Evolutionary conservation across 306 rosid species (phyloP).

Genomic region (Vachellia pachyceras): DNA sequence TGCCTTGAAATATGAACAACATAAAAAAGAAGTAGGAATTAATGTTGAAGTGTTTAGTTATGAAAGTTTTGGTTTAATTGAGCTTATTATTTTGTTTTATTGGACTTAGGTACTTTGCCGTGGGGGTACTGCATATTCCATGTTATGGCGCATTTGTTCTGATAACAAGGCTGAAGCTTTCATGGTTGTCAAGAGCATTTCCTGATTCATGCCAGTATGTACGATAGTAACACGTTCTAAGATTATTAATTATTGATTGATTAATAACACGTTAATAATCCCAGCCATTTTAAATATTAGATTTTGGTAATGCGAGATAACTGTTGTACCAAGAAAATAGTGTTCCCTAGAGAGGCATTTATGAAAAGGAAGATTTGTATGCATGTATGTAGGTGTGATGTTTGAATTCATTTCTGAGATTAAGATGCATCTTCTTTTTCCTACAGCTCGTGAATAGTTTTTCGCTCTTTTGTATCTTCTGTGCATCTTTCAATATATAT

Average conservation of each 20-base stretch:
- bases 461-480: neutral
- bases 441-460: neutral
- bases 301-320: conserved; percentile 3
- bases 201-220: conserved; percentile 54
- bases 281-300: conserved; percentile 21
- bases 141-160: conserved; percentile 68
- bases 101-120: conserved; percentile 74
- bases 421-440: neutral
- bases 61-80: neutral
- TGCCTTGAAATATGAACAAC: conserved; percentile 28
- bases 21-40: conserved; percentile 22
- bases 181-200: conserved; percentile 56
- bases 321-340: neutral
- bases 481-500: neutral
- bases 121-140: conserved; percentile 80
- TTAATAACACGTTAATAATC: neutral
- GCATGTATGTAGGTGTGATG: neutral
- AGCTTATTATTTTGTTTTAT: neutral
- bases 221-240: conserved; percentile 32
- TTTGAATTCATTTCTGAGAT: neutral
- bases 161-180: conserved; percentile 57
- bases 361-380: neutral
- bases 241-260: neutral
- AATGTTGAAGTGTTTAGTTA: neutral
- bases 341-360: neutral